phyloP scores from a whole-genome alignment of 345 rosid genomes.

The Eucalyptus albens region DNA sequence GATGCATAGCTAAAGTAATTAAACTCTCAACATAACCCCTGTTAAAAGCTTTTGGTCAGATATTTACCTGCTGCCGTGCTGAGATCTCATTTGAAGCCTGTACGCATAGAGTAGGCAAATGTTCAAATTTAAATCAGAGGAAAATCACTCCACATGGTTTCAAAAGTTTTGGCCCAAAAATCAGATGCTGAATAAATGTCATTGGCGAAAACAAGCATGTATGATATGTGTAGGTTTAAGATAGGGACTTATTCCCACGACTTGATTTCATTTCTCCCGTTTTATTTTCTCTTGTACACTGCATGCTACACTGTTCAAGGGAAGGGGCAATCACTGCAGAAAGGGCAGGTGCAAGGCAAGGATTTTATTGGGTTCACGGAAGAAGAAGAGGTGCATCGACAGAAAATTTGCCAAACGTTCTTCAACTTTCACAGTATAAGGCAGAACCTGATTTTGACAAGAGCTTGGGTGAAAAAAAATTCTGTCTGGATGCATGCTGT shows the following conservation, averaged over 20 bases:
- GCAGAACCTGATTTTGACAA: neutral
- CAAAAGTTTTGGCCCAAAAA: neutral
- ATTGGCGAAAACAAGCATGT: neutral
- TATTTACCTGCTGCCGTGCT: neutral
- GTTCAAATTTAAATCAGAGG: neutral
- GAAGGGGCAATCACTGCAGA: neutral
- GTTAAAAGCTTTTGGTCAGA: slow-evolving; percentile 3
- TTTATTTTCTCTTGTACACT: neutral
- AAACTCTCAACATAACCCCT: neutral
- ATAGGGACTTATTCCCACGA: neutral
- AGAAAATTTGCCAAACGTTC: neutral
- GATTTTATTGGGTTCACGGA: neutral
- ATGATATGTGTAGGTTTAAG: neutral
- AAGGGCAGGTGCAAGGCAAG: neutral
- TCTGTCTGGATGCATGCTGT: neutral
- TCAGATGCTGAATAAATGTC: neutral
- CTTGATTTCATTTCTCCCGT: neutral
- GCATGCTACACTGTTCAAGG: neutral
- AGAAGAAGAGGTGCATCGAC: neutral
- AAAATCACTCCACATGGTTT: neutral
- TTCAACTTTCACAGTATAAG: neutral
- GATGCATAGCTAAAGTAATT: neutral
- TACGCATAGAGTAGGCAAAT: neutral
- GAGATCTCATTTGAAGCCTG: neutral
- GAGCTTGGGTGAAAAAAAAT: neutral